Conservation (phyloP, 129 eudicot genomes). For the Tanacetum coccineum region DNA sequence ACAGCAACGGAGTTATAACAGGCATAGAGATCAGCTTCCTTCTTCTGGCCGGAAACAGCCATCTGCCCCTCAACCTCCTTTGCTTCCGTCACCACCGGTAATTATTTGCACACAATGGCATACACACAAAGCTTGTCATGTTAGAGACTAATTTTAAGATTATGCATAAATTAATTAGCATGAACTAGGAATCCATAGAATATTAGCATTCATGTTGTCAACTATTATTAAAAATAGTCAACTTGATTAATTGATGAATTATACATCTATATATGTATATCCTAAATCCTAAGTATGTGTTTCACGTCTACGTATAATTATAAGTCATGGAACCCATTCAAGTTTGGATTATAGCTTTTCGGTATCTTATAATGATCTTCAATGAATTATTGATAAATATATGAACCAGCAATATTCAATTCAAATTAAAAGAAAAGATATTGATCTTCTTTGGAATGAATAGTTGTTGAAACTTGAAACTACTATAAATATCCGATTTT, state of each 20-base stretch:
- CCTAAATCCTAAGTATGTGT: background rate
- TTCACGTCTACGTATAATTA: slow-evolving; percentile 15
- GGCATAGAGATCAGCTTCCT: slow-evolving; percentile 25
- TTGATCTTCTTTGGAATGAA: background rate
- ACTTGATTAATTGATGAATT: slow-evolving; percentile 8
- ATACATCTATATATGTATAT: background rate
- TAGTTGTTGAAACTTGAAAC: too few species aligned
- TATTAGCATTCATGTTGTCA: background rate
- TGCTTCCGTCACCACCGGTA: slow-evolving; percentile 39
- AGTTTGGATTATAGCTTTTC: background rate
- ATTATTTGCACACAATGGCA: slow-evolving; percentile 1
- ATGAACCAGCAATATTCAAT: background rate
- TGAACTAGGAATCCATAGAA: background rate
- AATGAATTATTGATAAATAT: background rate
- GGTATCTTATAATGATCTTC: background rate
- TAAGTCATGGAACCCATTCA: slow-evolving; percentile 10
- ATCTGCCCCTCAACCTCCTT: slow-evolving; percentile 18
- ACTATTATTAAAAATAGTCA: slow-evolving; percentile 17
- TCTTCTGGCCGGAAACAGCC: slow-evolving; percentile 15
- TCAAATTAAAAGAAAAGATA: background rate
- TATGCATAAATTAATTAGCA: slow-evolving; percentile 5
- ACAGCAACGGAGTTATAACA: slow-evolving; percentile 22
- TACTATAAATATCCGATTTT: too few species aligned
- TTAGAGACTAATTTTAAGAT: slow-evolving; percentile 8
- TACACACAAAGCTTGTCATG: slow-evolving; percentile 18